Conservation (phyloP, 169 alveolate genomes). For the Theileria parva region DNA sequence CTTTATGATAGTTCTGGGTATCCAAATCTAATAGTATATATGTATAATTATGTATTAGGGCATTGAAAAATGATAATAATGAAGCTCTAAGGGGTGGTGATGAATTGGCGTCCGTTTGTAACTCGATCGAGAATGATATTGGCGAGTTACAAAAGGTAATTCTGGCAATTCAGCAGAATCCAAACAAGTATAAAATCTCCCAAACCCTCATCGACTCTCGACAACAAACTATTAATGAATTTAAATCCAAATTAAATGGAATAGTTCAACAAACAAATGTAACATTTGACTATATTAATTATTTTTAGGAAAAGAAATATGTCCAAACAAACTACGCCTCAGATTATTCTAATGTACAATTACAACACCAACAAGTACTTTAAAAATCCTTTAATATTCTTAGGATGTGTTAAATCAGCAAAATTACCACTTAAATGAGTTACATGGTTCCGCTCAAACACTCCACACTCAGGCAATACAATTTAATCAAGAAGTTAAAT, state of each 20-base stretch:
- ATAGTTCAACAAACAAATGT: constrained; percentile 7
- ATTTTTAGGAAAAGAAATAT: not conserved
- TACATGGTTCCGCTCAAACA: constrained; percentile 40
- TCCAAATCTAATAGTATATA: not conserved
- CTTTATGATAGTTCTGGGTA: constrained; percentile 44
- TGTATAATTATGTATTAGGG: not conserved
- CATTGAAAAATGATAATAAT: constrained; percentile 3
- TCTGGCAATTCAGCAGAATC: constrained; percentile 38
- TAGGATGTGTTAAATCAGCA: constrained; percentile 61
- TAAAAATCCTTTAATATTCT: no score
- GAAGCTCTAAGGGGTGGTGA: constrained; percentile 27
- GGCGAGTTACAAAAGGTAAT: constrained; percentile 66
- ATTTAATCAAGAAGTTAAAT: constrained; percentile 39
- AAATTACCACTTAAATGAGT: constrained; percentile 38
- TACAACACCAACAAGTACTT: constrained; percentile 50
- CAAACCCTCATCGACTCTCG: constrained; percentile 27
- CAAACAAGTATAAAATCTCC: constrained; percentile 43
- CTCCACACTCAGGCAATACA: constrained; percentile 56
- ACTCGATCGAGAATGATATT: constrained; percentile 47
- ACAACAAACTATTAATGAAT: constrained; percentile 53
- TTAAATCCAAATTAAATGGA: constrained; percentile 56
- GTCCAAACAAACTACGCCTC: constrained; percentile 11
- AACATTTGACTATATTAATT: not conserved
- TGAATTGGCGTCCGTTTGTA: constrained; percentile 44
- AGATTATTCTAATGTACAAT: constrained; percentile 35